Conservation (phyloP, 169 alveolate genomes). For the Eimeria acervulina region DNA sequence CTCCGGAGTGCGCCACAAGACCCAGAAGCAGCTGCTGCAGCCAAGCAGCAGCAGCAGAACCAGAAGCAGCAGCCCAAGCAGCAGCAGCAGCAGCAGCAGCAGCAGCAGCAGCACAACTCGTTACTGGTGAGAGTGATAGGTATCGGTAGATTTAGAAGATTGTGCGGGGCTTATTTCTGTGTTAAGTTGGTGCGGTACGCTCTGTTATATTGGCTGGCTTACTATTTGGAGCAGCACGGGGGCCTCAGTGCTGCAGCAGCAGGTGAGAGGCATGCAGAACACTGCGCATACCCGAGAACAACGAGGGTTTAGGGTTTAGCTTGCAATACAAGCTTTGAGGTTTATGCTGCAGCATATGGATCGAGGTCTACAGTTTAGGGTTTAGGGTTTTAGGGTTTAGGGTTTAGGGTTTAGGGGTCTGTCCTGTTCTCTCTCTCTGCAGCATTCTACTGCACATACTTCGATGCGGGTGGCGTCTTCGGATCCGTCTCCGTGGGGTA, state of each 20-base stretch:
- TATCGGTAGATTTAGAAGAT: constrained; percentile 41
- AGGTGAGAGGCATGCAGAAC: constrained; percentile 74
- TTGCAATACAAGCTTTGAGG: too few relatives aligned
- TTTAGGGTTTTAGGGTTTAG: background rate
- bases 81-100: background rate
- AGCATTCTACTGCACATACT: constrained; percentile 82
- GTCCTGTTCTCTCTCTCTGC: background rate
- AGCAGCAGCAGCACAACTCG: background rate
- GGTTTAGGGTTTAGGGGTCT: background rate
- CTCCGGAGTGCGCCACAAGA: constrained; percentile 28
- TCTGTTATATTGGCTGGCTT: constrained; percentile 88
- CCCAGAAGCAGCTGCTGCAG: background rate
- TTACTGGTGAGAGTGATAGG: background rate
- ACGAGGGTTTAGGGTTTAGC: too few relatives aligned
- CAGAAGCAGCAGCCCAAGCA: background rate
- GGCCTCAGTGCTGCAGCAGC: constrained; percentile 82
- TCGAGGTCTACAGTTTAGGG: too few relatives aligned
- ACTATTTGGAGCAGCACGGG: constrained; percentile 81
- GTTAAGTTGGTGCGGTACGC: constrained; percentile 87
- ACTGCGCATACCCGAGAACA: too few relatives aligned
- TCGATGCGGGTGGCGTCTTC: constrained; percentile 86
- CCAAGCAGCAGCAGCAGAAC: background rate
- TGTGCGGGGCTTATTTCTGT: constrained; percentile 85
- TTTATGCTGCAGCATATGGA: too few relatives aligned
- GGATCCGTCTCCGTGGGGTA: constrained; percentile 86